Evolutionary conservation across 2,329 filamentous ascomycete genomes (phyloP).

Genomic region (Aspergillus sp.): DNA sequence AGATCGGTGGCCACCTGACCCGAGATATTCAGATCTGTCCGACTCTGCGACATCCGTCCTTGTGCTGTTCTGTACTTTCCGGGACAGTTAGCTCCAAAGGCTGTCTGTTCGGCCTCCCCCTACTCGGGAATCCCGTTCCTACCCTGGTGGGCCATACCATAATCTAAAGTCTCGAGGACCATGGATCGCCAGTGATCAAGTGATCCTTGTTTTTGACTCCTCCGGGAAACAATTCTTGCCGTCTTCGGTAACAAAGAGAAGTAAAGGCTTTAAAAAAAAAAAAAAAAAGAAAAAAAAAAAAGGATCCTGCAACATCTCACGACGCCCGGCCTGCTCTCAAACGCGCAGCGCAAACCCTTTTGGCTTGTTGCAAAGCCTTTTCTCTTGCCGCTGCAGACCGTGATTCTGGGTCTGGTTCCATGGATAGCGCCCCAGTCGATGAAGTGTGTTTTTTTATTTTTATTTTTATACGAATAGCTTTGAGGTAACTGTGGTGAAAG

Average conservation of each 20-base stretch:
- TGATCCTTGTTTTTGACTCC: conserved; percentile 4
- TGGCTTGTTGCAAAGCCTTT: neutral
- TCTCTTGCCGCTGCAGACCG: neutral
- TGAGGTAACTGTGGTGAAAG: conserved; percentile 17
- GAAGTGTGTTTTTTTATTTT: conserved; percentile 14
- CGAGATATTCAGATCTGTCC: conserved; percentile 7
- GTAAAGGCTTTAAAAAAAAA: conserved; percentile 7
- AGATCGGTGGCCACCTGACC: conserved; percentile 2
- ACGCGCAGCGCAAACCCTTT: conserved; percentile 1
- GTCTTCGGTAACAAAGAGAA: conserved; percentile 8
- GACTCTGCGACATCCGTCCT: conserved; percentile 6
- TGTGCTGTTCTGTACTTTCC: neutral
- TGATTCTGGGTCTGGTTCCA: conserved; percentile 10
- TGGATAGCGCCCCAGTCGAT: conserved; percentile 14
- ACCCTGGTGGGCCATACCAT: conserved; percentile 12
- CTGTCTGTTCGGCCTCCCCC: conserved; percentile 10
- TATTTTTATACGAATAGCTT: neutral
- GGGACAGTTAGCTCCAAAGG: conserved; percentile 3
- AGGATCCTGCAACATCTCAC: neutral
- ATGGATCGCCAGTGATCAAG: conserved; percentile 10
- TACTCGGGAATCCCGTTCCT: conserved; percentile 13
- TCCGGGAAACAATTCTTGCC: neutral
- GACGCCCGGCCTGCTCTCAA: neutral
- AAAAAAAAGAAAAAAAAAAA: conserved; percentile 6
- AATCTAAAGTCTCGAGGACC: conserved; percentile 1